phyloP scores from a whole-genome alignment of 1,139 yeast species.

The Pneumocystis oryctolagi region DNA sequence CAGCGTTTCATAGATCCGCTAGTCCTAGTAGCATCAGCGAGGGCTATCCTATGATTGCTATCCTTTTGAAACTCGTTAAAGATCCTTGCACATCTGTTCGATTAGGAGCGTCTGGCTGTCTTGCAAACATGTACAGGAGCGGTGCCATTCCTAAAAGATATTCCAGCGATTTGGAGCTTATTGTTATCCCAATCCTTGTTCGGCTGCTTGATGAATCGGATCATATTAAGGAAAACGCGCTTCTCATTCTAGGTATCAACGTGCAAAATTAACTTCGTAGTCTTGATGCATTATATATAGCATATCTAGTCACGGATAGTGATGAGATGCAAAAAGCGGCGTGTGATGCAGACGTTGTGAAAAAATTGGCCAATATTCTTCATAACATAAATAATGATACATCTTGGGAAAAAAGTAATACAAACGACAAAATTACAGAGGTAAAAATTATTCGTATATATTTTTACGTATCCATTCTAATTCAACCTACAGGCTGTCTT shows the following conservation, averaged over 20 bases:
- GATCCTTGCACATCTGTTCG: conserved; percentile 20
- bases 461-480: not conserved
- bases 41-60: conserved; percentile 17
- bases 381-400: conserved; percentile 15
- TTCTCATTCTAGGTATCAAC: conserved; percentile 19
- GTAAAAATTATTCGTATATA: not conserved
- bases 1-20: not conserved
- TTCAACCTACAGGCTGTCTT: conserved; percentile 18
- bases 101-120: conserved; percentile 23
- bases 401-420: conserved; percentile 14
- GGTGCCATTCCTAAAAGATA: conserved; percentile 17
- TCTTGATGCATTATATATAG: conserved; percentile 22
- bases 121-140: conserved; percentile 20
- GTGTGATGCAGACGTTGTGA: conserved; percentile 25
- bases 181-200: conserved; percentile 25
- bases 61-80: conserved; percentile 20
- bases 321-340: conserved; percentile 23
- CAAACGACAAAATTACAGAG: conserved; percentile 5
- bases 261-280: not conserved
- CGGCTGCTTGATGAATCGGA: conserved; percentile 19
- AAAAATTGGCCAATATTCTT: conserved; percentile 17
- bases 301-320: conserved; percentile 16
- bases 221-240: conserved; percentile 11
- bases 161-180: conserved; percentile 17
- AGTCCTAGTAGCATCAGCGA: conserved; percentile 3